These are phyloP conservation scores for Aspergillus sojae DNA, from an alignment of 2,329 filamentous ascomycete species.

Conservation along the genomic window DNA sequence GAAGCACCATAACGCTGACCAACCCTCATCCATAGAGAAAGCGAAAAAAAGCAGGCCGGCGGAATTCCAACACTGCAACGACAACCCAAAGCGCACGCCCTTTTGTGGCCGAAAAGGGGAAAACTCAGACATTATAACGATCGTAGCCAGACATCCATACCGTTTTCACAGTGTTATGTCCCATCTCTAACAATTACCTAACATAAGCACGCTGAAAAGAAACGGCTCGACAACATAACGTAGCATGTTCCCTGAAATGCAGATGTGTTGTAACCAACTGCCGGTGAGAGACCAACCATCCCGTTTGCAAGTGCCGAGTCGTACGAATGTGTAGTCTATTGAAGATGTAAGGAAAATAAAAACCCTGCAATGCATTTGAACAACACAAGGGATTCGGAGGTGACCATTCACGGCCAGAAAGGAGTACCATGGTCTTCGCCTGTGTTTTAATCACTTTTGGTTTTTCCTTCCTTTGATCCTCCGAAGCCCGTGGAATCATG, in stretches of 20 bases:
- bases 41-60: conserved; percentile 17
- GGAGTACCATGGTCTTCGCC: not conserved
- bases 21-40: conserved; percentile 19
- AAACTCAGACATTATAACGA: conserved; percentile 11
- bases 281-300: not conserved
- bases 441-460: conserved; percentile 6
- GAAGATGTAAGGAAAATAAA: conserved; percentile 12
- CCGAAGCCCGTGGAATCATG: conserved; percentile 1
- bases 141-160: conserved; percentile 8
- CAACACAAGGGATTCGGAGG: conserved; percentile 6
- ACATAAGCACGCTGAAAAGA: conserved; percentile 5
- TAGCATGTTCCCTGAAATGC: not conserved
- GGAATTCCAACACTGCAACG: conserved; percentile 16
- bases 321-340: conserved; percentile 22
- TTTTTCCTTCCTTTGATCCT: not conserved
- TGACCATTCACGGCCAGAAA: not conserved
- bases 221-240: not conserved
- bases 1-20: conserved; percentile 24
- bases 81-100: conserved; percentile 19
- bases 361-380: conserved; percentile 19
- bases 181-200: conserved; percentile 3
- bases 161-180: not conserved
- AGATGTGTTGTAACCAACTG: not conserved
- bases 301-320: conserved; percentile 6
- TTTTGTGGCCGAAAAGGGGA: not conserved